Evolutionary conservation across 2,329 filamentous ascomycete genomes (phyloP).

Genomic region (Apiospora pterosperma): DNA sequence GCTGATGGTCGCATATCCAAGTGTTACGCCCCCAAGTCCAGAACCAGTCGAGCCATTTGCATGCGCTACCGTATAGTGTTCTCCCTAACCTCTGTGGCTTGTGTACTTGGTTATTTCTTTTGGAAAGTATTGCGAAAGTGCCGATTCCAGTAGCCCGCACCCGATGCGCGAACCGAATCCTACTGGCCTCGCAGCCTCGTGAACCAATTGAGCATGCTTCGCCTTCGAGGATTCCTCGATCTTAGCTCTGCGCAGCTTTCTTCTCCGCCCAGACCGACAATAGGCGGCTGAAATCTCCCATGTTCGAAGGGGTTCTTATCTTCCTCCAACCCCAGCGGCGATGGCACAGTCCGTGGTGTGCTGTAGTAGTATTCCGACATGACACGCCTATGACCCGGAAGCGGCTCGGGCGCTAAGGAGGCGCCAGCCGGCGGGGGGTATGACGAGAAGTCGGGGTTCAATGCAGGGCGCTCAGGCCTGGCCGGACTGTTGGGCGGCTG

Average conservation of each 20-base stretch:
- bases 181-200: slow-evolving; percentile 28
- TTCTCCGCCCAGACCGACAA: not conserved
- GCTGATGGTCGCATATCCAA: not conserved
- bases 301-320: slow-evolving; percentile 11
- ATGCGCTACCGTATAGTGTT: not conserved
- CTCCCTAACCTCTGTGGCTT: too few relatives aligned
- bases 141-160: not conserved
- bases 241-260: slow-evolving; percentile 6
- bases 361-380: not conserved
- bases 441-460: not conserved
- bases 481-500: not conserved
- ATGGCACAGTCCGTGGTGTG: not conserved
- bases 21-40: not conserved
- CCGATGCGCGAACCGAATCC: slow-evolving; percentile 12
- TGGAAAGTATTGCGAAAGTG: not conserved
- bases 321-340: not conserved
- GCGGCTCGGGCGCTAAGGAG: not conserved
- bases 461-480: not conserved
- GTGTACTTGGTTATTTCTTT: not conserved
- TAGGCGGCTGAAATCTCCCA: not conserved
- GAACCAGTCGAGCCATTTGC: too few relatives aligned
- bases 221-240: slow-evolving; percentile 15
- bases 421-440: not conserved
- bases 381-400: not conserved
- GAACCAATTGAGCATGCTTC: slow-evolving; percentile 29